Evolutionary conservation across 805 yeast genomes (phyloP), one percentile per base, ranked within the genome.

Genomic region (Yarrowia bubula): DNA sequence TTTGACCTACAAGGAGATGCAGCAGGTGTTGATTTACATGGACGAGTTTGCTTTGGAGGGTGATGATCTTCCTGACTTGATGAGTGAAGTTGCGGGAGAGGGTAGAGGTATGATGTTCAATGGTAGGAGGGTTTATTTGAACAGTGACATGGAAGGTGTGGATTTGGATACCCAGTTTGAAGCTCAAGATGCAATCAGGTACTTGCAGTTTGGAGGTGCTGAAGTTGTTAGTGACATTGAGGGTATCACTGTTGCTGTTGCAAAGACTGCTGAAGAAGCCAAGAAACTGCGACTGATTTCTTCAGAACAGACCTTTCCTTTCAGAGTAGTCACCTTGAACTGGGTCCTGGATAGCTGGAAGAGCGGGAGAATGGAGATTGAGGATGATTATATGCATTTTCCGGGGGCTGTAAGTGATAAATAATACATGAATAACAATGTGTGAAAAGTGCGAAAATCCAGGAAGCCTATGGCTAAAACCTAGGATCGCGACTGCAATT

Each of bases 281-380:
- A 33, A 18, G 11, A n/a, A 43, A 13, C 8, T 58, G 43, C 13
- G 64, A 43, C 32, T 10, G n/a, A 9, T 43, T 14, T 33, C 43
- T 11, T 42, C 64, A 3, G 51, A 58, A 10, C 64, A 33, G 11
- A 8, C 11, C 10, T 35, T 43, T 37, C 64, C 64, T 1, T 58
- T 58, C 43, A 18, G 64, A 58, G 64, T 58, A 7, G 64, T 58
- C 7, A 18, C 43, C 3, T 13, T 43, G 13, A 33, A 43, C 2
- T 58, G 64, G 64, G 64, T 58, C n/a, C 32, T 32, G 43, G 28
- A 58, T 5, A 58, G 64, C 18, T 58, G 64, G 64, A 28, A 18
- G n/a, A 32, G 7, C 3, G 37, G 39, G 0, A 14, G 7, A 3
- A 9, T 44, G 11, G 64, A 43, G 35, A 58, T 58, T 43, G 64